Evolutionary conservation across 192 early-diverging fungal genomes (phyloP).

Genomic region (Kappamyces sp.): DNA sequence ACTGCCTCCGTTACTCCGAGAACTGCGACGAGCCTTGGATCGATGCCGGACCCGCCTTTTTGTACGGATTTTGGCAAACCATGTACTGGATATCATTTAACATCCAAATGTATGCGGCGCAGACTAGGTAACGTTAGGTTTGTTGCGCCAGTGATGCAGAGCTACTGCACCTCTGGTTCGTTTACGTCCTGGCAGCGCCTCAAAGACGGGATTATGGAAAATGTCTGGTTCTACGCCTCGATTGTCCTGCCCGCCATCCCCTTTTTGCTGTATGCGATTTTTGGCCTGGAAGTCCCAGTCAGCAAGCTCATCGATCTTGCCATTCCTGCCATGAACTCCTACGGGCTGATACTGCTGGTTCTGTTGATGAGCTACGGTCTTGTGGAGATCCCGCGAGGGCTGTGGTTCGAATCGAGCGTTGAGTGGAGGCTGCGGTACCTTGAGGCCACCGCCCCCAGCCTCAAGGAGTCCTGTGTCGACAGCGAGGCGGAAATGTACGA

Average conservation of each 20-base stretch:
- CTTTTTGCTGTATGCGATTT: slow-evolving; percentile 67
- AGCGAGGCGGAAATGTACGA: slow-evolving; percentile 76
- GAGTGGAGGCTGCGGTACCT: slow-evolving; percentile 56
- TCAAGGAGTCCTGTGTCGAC: slow-evolving; percentile 79
- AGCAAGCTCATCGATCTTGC: slow-evolving; percentile 59
- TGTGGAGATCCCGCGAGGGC: slow-evolving; percentile 77
- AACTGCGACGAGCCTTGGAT: slow-evolving; percentile 69
- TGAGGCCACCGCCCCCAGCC: slow-evolving; percentile 57
- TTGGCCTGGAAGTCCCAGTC: slow-evolving; percentile 25
- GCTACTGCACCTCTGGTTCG: slow-evolving; percentile 81
- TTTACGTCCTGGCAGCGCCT: slow-evolving; percentile 66
- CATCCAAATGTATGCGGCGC: slow-evolving; percentile 13
- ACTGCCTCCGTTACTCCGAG: slow-evolving; percentile 45
- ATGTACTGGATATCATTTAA: slow-evolving; percentile 90
- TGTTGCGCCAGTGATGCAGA: slow-evolving; percentile 75
- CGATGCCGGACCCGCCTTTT: slow-evolving; percentile 64
- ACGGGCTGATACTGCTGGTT: slow-evolving; percentile 82
- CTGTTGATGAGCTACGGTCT: slow-evolving; percentile 91
- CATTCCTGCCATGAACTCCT: slow-evolving; percentile 93
- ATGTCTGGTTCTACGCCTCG: slow-evolving; percentile 74
- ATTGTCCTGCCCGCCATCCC: slow-evolving; percentile 62
- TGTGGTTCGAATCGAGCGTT: slow-evolving; percentile 73
- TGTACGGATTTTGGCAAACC: slow-evolving; percentile 70
- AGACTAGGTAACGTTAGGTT: slow-evolving; percentile 33
- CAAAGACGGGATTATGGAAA: slow-evolving; percentile 69